A percentile compares a stretch with the other conserved stretches of the same genome.
phyloP scores from a whole-genome alignment of 306 rosid species.

The Comarum palustre region DNA sequence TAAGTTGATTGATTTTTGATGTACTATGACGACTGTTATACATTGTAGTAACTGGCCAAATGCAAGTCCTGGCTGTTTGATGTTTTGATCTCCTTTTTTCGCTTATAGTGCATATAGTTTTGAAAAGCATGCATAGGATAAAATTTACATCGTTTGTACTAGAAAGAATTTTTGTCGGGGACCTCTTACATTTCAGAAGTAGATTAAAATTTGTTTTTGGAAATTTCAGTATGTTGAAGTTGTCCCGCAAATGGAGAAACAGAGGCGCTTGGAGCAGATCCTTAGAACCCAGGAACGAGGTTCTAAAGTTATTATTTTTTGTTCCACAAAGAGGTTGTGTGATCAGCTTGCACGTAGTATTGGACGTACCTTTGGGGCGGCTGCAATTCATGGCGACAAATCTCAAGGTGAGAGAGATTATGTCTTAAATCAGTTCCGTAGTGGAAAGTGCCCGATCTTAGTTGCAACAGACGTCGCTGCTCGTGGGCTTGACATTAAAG shows the following conservation, averaged over 20 bases:
- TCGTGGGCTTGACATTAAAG: slow-evolving; percentile 98
- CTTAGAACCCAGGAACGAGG: slow-evolving; percentile 90
- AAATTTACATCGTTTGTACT: neutral
- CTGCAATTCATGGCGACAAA: slow-evolving; percentile 97
- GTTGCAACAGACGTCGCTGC: slow-evolving; percentile 99
- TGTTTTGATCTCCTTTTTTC: neutral
- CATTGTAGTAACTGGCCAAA: neutral
- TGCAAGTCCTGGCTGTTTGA: neutral
- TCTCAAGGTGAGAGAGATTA: slow-evolving; percentile 94
- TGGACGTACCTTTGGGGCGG: slow-evolving; percentile 90
- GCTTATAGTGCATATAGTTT: neutral
- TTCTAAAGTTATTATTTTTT: slow-evolving; percentile 82
- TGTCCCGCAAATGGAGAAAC: slow-evolving; percentile 96
- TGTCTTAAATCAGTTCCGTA: slow-evolving; percentile 89
- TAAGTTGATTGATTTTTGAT: neutral
- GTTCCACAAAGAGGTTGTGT: slow-evolving; percentile 93
- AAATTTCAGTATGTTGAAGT: slow-evolving; percentile 82
- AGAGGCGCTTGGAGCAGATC: slow-evolving; percentile 96
- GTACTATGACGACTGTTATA: neutral
- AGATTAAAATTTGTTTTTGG: slow-evolving; percentile 4
- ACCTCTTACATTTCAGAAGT: neutral
- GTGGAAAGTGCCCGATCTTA: slow-evolving; percentile 84
- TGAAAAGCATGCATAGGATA: neutral
- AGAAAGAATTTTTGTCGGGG: neutral
- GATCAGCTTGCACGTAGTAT: slow-evolving; percentile 90